Evolutionary conservation across 2,329 filamentous ascomycete species (phyloP).

Genomic region (Trichoderma lentiforme): DNA sequence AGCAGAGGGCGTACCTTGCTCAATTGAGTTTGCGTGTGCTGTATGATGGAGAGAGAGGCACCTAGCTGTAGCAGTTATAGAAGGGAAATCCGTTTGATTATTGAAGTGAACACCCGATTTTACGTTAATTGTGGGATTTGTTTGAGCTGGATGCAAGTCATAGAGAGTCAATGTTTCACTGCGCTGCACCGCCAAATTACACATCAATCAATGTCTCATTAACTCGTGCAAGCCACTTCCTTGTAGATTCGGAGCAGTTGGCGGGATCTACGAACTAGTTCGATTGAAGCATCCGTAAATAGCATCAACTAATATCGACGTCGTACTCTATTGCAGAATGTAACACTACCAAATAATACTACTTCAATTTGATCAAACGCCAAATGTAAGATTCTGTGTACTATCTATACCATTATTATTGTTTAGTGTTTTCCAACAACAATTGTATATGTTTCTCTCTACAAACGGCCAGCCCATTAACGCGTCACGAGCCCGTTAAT

Average conservation of each 20-base stretch:
- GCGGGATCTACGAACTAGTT: background rate
- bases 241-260: background rate
- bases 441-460: background rate
- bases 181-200: background rate
- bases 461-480: background rate
- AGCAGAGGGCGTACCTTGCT: background rate
- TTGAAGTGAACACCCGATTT: background rate
- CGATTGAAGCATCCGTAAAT: background rate
- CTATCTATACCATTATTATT: background rate
- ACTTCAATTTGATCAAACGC: background rate
- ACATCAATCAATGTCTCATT: background rate
- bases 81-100: background rate
- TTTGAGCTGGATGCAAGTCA: background rate
- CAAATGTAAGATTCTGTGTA: no score
- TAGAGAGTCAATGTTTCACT: background rate
- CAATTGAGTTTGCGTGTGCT: background rate
- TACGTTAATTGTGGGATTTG: background rate
- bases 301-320: background rate
- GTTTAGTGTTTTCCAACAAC: background rate
- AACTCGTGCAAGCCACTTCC: background rate
- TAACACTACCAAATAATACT: background rate
- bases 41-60: background rate
- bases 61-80: background rate
- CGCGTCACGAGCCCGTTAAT: constrained; percentile 7
- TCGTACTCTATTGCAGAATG: background rate